Evolutionary conservation across 441 rosid genomes (phyloP).

Genomic region (Eutrema salsugineum): DNA sequence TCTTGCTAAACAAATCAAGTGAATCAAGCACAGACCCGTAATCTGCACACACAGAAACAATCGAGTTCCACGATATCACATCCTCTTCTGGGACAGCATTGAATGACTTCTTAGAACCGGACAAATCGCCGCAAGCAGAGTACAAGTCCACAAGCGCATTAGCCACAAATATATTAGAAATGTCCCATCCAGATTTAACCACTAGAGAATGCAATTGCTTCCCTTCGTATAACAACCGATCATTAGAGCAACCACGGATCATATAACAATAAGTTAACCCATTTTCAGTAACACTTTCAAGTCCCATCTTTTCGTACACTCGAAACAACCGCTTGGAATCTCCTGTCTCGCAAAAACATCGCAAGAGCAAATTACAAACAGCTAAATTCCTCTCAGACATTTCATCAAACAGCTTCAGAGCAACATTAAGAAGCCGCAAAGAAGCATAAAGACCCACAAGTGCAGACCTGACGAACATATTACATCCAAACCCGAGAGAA

Average conservation of each 20-base stretch:
- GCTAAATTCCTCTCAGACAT: slow-evolving; percentile 62
- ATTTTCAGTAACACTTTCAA: slow-evolving; percentile 47
- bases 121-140: slow-evolving; percentile 51
- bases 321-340: slow-evolving; percentile 33
- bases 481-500: slow-evolving; percentile 52
- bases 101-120: slow-evolving; percentile 50
- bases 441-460: slow-evolving; percentile 53
- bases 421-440: slow-evolving; percentile 40
- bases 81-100: slow-evolving; percentile 39
- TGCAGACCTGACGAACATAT: slow-evolving; percentile 52
- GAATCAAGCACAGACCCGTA: slow-evolving; percentile 44
- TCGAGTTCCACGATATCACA: slow-evolving; percentile 81
- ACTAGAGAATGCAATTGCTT: slow-evolving; percentile 57
- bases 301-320: slow-evolving; percentile 41
- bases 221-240: slow-evolving; percentile 52
- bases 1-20: slow-evolving; percentile 49
- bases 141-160: slow-evolving; percentile 73
- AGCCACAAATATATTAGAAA: slow-evolving; percentile 49
- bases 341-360: slow-evolving; percentile 44
- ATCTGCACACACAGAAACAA: slow-evolving; percentile 45
- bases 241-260: slow-evolving; percentile 51
- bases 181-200: slow-evolving; percentile 52
- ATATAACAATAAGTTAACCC: slow-evolving; percentile 68
- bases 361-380: slow-evolving; percentile 51
- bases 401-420: slow-evolving; percentile 55